Base-by-base conservation (phyloP, 108 stramenopile species). In the Asterionellopsis glacialis region DNA sequence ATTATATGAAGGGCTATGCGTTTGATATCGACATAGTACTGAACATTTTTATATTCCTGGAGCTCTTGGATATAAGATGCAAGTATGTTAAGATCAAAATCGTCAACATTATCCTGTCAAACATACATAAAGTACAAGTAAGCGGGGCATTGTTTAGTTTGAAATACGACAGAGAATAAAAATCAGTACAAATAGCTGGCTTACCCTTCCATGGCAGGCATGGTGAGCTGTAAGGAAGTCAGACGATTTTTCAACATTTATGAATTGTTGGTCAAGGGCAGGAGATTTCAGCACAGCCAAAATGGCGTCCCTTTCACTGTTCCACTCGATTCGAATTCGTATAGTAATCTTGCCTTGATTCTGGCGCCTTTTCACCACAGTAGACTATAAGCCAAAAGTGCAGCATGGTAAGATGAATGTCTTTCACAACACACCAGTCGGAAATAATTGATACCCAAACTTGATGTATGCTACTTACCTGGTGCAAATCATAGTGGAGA, bases 221-320 rank as follows among this genome's bases (percentile, higher is more conserved):
- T 79, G 58, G 24, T 70, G 74, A 43, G 83, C 51, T n/a, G 80
- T 79, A 15, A 74, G 57, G 41, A 85, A 87, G 24, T 92, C 91
- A 48, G 76, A 83, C 40, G 61, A 67, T n/a, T 47, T 74, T 27
- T 72, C 69, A 23, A 73, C 67, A 61, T 88, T 92, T 42, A 92
- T 81, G 47, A 83, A 84, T 5, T 69, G 74, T 49, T 61, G 41
- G 11, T 49, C 7, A 2, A 7, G 33, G 5, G 9, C n/a, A 22
- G 77, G 77, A 40, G 55, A 27, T 1, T 59, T 40, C 11, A 58
- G 60, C 55, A 60, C 0, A 63, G 63, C 24, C 75, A 42, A 6
- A 75, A 39, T 15, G 68, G 61, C 15, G 47, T 64, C 22, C 39
- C 70, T 55, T 45, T 79, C 78, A 22, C 57, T 49, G 51, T 64